Percentiles rank a stretch among this genome's conserved stretches.
Evolutionary conservation across 2,329 filamentous ascomycete species (phyloP).

Genomic region (Neoscytalidium dimidiatum): DNA sequence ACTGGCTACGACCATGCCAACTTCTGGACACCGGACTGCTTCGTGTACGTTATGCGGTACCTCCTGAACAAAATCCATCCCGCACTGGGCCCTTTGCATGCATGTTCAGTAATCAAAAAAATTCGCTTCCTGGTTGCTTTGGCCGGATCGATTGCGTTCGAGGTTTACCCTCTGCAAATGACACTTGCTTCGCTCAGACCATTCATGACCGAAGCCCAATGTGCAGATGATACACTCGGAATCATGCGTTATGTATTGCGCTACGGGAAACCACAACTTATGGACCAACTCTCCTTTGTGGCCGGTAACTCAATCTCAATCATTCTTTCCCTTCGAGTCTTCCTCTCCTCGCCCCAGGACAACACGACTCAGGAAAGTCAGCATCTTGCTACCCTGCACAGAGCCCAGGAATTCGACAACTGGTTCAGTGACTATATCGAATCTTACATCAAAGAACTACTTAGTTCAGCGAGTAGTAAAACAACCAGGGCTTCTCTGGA

Average conservation of each 20-base stretch:
- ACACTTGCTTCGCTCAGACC: conserved; percentile 76
- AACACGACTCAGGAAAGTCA: conserved; percentile 85
- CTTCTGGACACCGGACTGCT: conserved; percentile 76
- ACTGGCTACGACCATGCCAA: conserved; percentile 64
- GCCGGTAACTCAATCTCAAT: conserved; percentile 79
- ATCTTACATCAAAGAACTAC: conserved; percentile 42
- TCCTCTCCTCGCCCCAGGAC: conserved; percentile 72
- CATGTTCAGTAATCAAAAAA: conserved; percentile 83
- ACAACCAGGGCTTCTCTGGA: conserved; percentile 29
- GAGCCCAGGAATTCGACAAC: conserved; percentile 71
- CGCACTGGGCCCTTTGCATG: conserved; percentile 82
- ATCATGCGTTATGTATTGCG: conserved; percentile 81
- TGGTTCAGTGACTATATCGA: conserved; percentile 77
- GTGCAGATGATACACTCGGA: conserved; percentile 86
- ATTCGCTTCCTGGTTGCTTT: conserved; percentile 79
- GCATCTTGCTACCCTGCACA: conserved; percentile 73
- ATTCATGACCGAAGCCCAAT: conserved; percentile 80
- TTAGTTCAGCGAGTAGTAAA: background rate
- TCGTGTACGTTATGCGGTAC: conserved; percentile 72
- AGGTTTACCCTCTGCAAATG: conserved; percentile 88
- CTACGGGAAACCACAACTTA: conserved; percentile 66
- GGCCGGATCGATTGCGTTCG: conserved; percentile 70
- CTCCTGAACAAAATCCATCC: conserved; percentile 80
- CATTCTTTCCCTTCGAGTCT: conserved; percentile 74
- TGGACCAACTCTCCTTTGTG: conserved; percentile 70